Base-by-base conservation (phyloP, 805 yeast species). In the Saccharomycopsis selenospora region DNA sequence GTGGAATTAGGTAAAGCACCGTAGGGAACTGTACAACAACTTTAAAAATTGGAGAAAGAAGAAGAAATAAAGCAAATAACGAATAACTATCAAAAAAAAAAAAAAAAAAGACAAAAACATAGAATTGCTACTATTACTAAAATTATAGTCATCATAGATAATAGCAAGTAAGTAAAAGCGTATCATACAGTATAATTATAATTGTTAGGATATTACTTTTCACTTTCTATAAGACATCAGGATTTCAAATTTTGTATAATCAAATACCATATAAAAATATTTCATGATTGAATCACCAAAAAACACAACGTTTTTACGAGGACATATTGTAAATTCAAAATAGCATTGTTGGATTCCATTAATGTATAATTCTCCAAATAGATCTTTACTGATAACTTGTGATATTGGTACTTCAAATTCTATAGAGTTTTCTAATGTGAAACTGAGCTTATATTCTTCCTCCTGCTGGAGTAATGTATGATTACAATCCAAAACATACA, bases 311-410 rank as follows among this genome's bases (percentile, higher is more conserved):
- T 17, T 27, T 3, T 24, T 18, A 46, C 3, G 36, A 6, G 14
- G 33, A 13, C 25, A n/a, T 3, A 8, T 13, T 3, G 8, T 22
- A 22, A 46, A 46, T 4, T 46, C 45, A 17, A 46, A 40, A 33
- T 23, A 46, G 20, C 49, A 46, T 33, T 42, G 46, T 13, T 36
- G 36, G 6, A n/a, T 23, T 23, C 48, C 48, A 18, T 40, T 30
- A 13, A 38, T 28, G 2, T 22, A 18, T 7, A 33, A 14, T 18
- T 17, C 27, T 24, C 42, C 23, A 13, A 18, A 14, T 13, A n/a
- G 18, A 29, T n/a, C 18, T 17, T 13, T 23, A 13, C 44, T 27
- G n/a, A 28, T 46, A 18, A 33, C 49, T 38, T n/a, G 27, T 40
- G 28, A 46, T 27, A 41, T 14, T 6, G 38, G 38, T 6, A 33